Evolutionary conservation across 2,329 filamentous ascomycete species (phyloP).

Genomic region (Cercospora beticola): DNA sequence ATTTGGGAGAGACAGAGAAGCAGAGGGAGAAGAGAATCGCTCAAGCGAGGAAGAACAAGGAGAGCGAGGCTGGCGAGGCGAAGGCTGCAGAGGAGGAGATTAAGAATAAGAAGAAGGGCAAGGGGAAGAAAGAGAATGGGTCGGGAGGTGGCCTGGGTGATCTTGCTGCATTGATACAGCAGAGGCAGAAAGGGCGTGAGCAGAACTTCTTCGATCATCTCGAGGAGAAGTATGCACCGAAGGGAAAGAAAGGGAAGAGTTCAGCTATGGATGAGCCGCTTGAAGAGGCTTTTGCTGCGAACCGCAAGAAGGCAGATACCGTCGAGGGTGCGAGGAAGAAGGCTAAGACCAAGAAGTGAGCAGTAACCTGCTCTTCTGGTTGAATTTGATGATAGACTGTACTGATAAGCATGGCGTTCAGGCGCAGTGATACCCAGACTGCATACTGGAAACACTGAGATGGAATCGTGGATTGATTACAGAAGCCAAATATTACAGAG

Average conservation of each 20-base stretch:
- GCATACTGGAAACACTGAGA: background rate
- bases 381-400: background rate
- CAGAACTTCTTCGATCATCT: slow-evolving; percentile 67
- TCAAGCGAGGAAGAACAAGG: slow-evolving; percentile 63
- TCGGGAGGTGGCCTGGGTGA: slow-evolving; percentile 38
- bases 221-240: slow-evolving; percentile 69
- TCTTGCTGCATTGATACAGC: slow-evolving; percentile 72
- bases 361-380: background rate
- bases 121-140: slow-evolving; percentile 39
- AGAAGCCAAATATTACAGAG: background rate
- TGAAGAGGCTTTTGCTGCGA: slow-evolving; percentile 61
- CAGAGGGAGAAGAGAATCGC: slow-evolving; percentile 48
- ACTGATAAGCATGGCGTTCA: background rate
- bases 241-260: slow-evolving; percentile 54
- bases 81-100: slow-evolving; percentile 70
- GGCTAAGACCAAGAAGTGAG: slow-evolving; percentile 1
- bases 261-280: slow-evolving; percentile 55
- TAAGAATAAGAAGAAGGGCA: slow-evolving; percentile 58
- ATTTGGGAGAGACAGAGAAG: slow-evolving; percentile 65
- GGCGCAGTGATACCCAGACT: background rate
- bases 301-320: slow-evolving; percentile 34
- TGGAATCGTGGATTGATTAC: background rate
- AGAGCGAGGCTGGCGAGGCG: slow-evolving; percentile 65
- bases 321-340: slow-evolving; percentile 10
- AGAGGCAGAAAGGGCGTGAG: slow-evolving; percentile 64